Conservation (phyloP, 768 basidiomycete species). For the Agrocybe chaxingu region DNA sequence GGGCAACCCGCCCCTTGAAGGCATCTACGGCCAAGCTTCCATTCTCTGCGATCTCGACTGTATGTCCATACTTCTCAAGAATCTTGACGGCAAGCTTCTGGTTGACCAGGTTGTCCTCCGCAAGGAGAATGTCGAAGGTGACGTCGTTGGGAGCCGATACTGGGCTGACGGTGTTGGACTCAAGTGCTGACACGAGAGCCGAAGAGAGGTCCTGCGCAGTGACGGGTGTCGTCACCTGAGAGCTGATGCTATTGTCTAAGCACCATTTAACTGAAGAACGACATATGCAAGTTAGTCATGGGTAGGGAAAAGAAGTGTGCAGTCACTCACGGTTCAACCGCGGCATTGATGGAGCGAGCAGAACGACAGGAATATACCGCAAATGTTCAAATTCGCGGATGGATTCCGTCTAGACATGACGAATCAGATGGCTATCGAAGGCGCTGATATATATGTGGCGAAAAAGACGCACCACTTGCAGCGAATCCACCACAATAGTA, state of each 20-base stretch:
- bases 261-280: conserved; percentile 82
- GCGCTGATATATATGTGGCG: conserved; percentile 1
- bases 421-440: conserved; percentile 2
- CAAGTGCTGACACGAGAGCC: conserved; percentile 90
- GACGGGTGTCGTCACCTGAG: conserved; percentile 91
- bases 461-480: conserved; percentile 64
- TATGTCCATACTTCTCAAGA: conserved; percentile 92
- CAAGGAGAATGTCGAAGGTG: conserved; percentile 88
- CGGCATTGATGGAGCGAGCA: conserved; percentile 77
- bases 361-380: conserved; percentile 93
- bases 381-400: conserved; percentile 92
- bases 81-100: conserved; percentile 97
- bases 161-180: conserved; percentile 90
- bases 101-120: conserved; percentile 95
- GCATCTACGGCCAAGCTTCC: conserved; percentile 91
- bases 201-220: conserved; percentile 85
- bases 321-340: conserved; percentile 64
- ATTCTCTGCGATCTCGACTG: conserved; percentile 96
- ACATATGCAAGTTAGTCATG: conserved; percentile 5
- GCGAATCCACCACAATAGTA: conserved; percentile 91
- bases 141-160: conserved; percentile 84
- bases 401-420: conserved; percentile 65
- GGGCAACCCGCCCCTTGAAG: conserved; percentile 74
- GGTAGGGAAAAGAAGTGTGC: conserved; percentile 6
- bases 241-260: conserved; percentile 92